Base-by-base conservation (phyloP, 495 filamentous ascomycete genomes). In the Hamigera avellanea region DNA sequence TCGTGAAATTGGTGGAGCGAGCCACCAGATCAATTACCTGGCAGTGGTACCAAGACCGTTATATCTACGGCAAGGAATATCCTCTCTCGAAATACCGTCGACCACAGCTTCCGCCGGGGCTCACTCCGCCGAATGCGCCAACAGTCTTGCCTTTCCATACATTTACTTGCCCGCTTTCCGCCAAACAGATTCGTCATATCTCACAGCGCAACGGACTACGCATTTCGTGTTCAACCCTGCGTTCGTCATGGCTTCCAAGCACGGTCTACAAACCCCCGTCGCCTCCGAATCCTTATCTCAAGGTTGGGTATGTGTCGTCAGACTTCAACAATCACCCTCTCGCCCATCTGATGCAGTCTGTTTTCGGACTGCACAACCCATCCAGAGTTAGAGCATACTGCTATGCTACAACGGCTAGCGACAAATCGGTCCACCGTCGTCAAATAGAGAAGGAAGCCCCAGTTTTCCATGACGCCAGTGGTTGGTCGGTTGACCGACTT, bases 241-340 rank as follows among this genome's bases (percentile, higher is more conserved):
- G 80, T 35, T 73, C 86, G 1, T 73, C 83, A 0, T 99, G 91
- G 91, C 72, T 96, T 33, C 84, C 89, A 10, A 44, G 61, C 25
- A 78, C 75, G 3, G 83, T 95, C 2, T 96, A 83, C 49, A 71
- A 75, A 9, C 91, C 91, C 5, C 91, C 91, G 0, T 52, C 72
- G 3, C 89, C 91, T 6, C 93, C 91, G 8, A 68, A 66, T 19
- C 87, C 91, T 0, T 74, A 80, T 41, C 75, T 99, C 26, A 84
- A 83, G 44, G 79, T 99, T 36, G 91, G 91, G 31, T 99, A 99
- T 52, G 79, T 99, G 19, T 96, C 91, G 1, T 95, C 89, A 0
- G 91, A 99, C 55, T 99, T 99, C 61, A 99, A 99, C 52, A 99
- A 99, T 53, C 91, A 99, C 50, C 91, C 91, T 21, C 69, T 99